Evolutionary conservation across 2,329 filamentous ascomycete genomes (phyloP), one percentile per base, ranked within the genome.

Genomic region (Laburnicola sp.): DNA sequence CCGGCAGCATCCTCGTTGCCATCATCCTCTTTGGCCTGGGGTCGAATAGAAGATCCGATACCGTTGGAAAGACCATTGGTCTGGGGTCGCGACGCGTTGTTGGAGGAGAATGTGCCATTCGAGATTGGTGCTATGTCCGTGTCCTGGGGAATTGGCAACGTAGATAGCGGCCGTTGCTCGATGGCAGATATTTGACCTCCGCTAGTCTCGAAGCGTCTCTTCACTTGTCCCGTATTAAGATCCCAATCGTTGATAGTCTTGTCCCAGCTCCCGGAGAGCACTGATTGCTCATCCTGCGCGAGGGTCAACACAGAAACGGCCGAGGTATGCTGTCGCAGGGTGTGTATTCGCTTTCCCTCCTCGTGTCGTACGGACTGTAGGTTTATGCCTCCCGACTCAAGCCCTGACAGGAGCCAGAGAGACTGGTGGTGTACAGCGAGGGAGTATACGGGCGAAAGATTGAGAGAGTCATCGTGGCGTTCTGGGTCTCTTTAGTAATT

Each of bases 181-280:
- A 99, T 86, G 2, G 90, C 85, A 2, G 90, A 94, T 52, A 97
- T 91, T 68, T 99, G 94, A 4, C 88, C 81, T 10, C 86, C 89
- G 46, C 82, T 89, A 2, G 88, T 87, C 40, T 87, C 85, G 65
- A 94, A 99, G 3, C 82, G 81, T 8, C 92, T 83, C 58, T 85
- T 86, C 5, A 88, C 80, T 62, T 88, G 81, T 0, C 94, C 94
- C 1, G 85, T 94, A 64, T 97, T 91, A 25, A 99, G 74, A 70
- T 97, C 94, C 94, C 94, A 99, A 69, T 97, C 92, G 46, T 91
- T 83, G 0, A 97, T 86, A 16, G 84, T 88, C 75, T 96, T 97
- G 73, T 99, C 94, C 94, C 94, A 99, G 69, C 91, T 93, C 3
- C 94, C 94, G 30, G 91, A 97, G 6, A 99, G 74, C 3, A 97